These are phyloP conservation scores for Borovskyia barvae DNA, from an alignment of 208 protist species.

Conservation along the genomic window DNA sequence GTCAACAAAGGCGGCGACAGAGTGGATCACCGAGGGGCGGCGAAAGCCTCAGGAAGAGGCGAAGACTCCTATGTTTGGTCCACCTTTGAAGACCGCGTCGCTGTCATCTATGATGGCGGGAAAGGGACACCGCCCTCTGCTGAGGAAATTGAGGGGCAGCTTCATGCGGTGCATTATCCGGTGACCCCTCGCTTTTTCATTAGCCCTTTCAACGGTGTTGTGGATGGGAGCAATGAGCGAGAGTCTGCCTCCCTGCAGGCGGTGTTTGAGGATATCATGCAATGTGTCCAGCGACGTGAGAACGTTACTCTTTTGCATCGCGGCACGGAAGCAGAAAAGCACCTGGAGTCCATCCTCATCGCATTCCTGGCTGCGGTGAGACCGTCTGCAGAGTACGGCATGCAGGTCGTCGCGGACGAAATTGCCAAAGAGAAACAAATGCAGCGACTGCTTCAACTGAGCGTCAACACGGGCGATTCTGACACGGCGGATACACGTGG, in stretches of 20 bases:
- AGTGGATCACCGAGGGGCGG: neutral
- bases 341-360: constrained; percentile 68
- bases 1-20: neutral
- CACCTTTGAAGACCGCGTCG: constrained; percentile 25
- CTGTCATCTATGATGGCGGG: constrained; percentile 21
- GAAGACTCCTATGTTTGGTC: constrained; percentile 22
- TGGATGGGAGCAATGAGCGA: constrained; percentile 39
- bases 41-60: constrained; percentile 8
- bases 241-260: constrained; percentile 29
- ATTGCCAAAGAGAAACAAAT: constrained; percentile 90
- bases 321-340: constrained; percentile 47
- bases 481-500: constrained; percentile 21
- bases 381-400: constrained; percentile 75
- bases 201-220: constrained; percentile 60
- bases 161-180: constrained; percentile 14
- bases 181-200: constrained; percentile 58
- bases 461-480: constrained; percentile 26
- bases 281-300: constrained; percentile 64
- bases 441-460: constrained; percentile 84
- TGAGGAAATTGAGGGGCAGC: constrained; percentile 20
- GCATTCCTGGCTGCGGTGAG: constrained; percentile 55
- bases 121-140: constrained; percentile 11
- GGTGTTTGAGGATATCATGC: constrained; percentile 57
- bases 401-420: constrained; percentile 89
- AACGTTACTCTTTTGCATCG: constrained; percentile 86